phyloP scores from a whole-genome alignment of 805 yeast species.

The Kazachstania kunashirensis region DNA sequence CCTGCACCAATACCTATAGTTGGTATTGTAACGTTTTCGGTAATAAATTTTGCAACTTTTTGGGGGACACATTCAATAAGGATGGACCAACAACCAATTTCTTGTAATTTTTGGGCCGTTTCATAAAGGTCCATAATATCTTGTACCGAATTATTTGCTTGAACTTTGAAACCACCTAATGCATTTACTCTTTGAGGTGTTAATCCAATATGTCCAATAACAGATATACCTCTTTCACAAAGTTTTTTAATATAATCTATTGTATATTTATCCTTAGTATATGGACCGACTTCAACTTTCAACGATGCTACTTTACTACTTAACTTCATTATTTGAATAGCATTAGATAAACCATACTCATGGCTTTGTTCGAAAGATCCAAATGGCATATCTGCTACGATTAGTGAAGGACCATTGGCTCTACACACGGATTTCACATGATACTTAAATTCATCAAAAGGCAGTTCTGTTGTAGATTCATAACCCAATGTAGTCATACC shows the following conservation, averaged over 20 bases:
- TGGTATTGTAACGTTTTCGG: slow-evolving; percentile 54
- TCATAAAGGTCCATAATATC: slow-evolving; percentile 49
- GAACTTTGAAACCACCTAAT: slow-evolving; percentile 81
- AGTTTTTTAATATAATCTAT: slow-evolving; percentile 46
- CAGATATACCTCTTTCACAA: slow-evolving; percentile 69
- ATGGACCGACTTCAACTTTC: slow-evolving; percentile 71
- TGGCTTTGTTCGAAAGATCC: slow-evolving; percentile 68
- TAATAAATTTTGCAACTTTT: slow-evolving; percentile 54
- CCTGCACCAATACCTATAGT: slow-evolving; percentile 98
- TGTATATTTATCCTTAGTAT: slow-evolving; percentile 34
- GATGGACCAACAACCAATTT: slow-evolving; percentile 66
- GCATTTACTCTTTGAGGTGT: slow-evolving; percentile 81
- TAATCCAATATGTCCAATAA: slow-evolving; percentile 84
- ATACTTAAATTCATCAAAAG: slow-evolving; percentile 69
- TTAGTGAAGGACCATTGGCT: slow-evolving; percentile 53
- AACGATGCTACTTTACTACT: slow-evolving; percentile 22
- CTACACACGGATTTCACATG: slow-evolving; percentile 69
- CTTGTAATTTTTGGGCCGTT: slow-evolving; percentile 61
- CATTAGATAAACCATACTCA: slow-evolving; percentile 62
- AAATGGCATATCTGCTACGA: slow-evolving; percentile 82
- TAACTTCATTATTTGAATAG: slow-evolving; percentile 35
- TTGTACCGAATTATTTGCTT: slow-evolving; percentile 48
- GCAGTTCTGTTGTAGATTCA: slow-evolving; percentile 61
- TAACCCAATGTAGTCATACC: slow-evolving; percentile 89
- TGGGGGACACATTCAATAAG: slow-evolving; percentile 84